phyloP scores from a whole-genome alignment of 805 yeast genomes.

The Wickerhamomyces canadensis region DNA sequence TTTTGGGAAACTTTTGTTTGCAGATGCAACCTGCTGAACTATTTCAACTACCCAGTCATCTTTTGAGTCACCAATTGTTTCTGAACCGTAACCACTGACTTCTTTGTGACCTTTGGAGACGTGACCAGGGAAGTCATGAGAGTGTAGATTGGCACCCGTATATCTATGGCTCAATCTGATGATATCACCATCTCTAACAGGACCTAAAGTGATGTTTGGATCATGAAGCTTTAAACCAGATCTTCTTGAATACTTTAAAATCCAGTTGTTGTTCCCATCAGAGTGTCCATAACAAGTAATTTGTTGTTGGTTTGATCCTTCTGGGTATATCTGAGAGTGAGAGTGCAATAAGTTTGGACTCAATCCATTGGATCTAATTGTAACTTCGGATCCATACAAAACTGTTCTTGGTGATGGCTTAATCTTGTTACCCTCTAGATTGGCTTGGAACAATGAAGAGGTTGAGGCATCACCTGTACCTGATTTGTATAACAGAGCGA shows the following conservation, averaged over 20 bases:
- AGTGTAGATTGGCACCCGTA: slow-evolving; percentile 74
- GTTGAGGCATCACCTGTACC: slow-evolving; percentile 95
- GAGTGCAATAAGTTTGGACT: slow-evolving; percentile 82
- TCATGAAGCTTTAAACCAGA: slow-evolving; percentile 8
- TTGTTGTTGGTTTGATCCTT: slow-evolving; percentile 92
- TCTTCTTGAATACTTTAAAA: slow-evolving; percentile 54
- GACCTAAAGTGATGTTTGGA: slow-evolving; percentile 7
- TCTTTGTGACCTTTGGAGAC: slow-evolving; percentile 63
- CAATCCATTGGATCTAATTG: slow-evolving; percentile 59
- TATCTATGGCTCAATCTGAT: slow-evolving; percentile 67
- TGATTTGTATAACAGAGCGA: slow-evolving; percentile 62
- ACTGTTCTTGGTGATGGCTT: slow-evolving; percentile 65
- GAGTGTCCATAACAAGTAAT: slow-evolving; percentile 88
- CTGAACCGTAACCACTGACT: slow-evolving; percentile 82
- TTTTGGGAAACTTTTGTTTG: slow-evolving; percentile 32
- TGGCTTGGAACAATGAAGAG: slow-evolving; percentile 85
- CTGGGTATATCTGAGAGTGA: slow-evolving; percentile 80
- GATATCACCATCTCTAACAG: slow-evolving; percentile 54
- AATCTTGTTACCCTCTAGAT: slow-evolving; percentile 63
- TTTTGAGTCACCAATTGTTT: slow-evolving; percentile 64
- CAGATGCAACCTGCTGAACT: slow-evolving; percentile 46
- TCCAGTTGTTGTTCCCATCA: slow-evolving; percentile 83
- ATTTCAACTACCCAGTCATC: slow-evolving; percentile 92
- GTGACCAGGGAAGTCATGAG: slow-evolving; percentile 78
- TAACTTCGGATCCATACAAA: slow-evolving; percentile 44